Evolutionary conservation across 371 early-diverging fungal genomes (phyloP).

Genomic region (Circinella minor): DNA sequence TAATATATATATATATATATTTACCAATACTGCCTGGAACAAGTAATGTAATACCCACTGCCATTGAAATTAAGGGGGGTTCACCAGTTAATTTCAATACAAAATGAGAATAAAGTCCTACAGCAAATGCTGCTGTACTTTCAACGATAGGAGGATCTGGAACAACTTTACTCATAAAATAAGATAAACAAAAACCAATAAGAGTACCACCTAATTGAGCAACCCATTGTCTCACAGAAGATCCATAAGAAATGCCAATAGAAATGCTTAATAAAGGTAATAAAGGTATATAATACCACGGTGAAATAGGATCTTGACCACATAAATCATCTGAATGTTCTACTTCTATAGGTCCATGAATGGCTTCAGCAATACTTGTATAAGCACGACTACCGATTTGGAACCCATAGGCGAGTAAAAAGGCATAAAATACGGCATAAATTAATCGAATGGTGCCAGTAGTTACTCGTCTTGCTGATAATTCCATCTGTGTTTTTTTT

Average conservation of each 20-base stretch:
- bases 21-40: conserved; percentile 55
- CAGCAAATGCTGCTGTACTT: conserved; percentile 11
- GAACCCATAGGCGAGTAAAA: conserved; percentile 80
- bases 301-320: conserved; percentile 28
- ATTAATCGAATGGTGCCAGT: conserved; percentile 83
- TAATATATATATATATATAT: not conserved
- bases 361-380: conserved; percentile 23
- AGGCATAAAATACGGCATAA: conserved; percentile 77
- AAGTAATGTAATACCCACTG: conserved; percentile 47
- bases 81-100: conserved; percentile 40
- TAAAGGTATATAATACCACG: conserved; percentile 41
- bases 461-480: conserved; percentile 74
- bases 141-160: conserved; percentile 38
- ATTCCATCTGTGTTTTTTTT: conserved; percentile 52
- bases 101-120: not conserved
- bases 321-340: conserved; percentile 29
- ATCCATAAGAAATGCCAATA: conserved; percentile 46
- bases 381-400: conserved; percentile 65
- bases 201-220: conserved; percentile 35
- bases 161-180: conserved; percentile 40
- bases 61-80: conserved; percentile 43
- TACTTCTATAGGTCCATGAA: conserved; percentile 11
- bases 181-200: conserved; percentile 39
- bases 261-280: conserved; percentile 41
- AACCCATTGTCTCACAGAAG: conserved; percentile 41